Percentiles rank a stretch among this genome's conserved stretches.
phyloP scores from a whole-genome alignment of 2,329 filamentous ascomycete genomes.

The Epichloe bromicola region DNA sequence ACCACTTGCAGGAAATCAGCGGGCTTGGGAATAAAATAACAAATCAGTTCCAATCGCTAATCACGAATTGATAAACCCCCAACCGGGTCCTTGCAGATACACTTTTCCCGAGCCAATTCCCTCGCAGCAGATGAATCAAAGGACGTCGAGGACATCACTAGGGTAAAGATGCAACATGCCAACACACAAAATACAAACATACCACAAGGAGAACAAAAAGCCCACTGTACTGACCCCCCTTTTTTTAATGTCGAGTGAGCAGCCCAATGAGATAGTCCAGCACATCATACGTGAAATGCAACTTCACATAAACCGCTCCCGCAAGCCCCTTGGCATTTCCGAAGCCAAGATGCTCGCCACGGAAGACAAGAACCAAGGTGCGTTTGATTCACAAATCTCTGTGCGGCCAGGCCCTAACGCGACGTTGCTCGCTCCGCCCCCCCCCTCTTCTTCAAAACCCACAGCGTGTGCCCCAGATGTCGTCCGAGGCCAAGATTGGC shows the following conservation, averaged over 20 bases:
- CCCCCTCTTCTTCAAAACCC: background rate
- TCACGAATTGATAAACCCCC: no score
- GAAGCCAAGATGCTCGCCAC: constrained; percentile 58
- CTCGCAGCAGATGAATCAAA: constrained; percentile 77
- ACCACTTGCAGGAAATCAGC: no score
- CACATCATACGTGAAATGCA: constrained; percentile 71
- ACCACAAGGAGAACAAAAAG: background rate
- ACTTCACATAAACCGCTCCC: constrained; percentile 78
- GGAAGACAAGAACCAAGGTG: constrained; percentile 60
- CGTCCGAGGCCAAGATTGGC: constrained; percentile 75
- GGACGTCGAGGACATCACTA: constrained; percentile 56
- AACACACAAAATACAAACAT: background rate
- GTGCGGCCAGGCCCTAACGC: no score
- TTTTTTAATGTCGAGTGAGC: background rate
- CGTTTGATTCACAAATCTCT: background rate
- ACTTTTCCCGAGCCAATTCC: constrained; percentile 79
- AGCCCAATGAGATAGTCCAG: constrained; percentile 46
- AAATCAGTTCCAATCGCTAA: no score
- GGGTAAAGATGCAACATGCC: constrained; percentile 24
- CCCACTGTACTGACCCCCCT: background rate
- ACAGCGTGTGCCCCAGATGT: constrained; percentile 72
- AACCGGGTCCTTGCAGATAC: constrained; percentile 37
- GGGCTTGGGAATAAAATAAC: no score
- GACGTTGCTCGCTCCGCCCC: background rate
- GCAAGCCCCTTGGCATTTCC: constrained; percentile 64